Percentiles rank a stretch among this genome's conserved stretches.
phyloP scores from a whole-genome alignment of 2,329 filamentous ascomycete species.

The Mycosphaerella sp. region DNA sequence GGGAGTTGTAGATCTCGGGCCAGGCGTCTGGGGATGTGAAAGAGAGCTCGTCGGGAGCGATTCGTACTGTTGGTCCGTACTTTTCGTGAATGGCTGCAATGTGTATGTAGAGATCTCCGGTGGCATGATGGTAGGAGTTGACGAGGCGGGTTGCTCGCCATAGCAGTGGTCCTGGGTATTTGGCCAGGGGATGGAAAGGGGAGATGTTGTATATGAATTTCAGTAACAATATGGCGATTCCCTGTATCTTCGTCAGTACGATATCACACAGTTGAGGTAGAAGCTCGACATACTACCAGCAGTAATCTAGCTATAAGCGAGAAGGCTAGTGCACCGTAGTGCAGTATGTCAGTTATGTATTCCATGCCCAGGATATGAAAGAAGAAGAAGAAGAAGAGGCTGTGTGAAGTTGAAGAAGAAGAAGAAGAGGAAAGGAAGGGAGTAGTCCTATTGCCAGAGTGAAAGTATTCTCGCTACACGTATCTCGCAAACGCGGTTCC shows the following conservation, averaged over 20 bases:
- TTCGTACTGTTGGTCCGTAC: slow-evolving; percentile 25
- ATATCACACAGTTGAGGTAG: background rate
- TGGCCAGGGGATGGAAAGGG: slow-evolving; percentile 22
- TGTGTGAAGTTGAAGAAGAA: background rate
- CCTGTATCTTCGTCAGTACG: background rate
- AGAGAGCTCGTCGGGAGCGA: slow-evolving; percentile 29
- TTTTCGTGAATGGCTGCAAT: slow-evolving; percentile 25
- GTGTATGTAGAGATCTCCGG: slow-evolving; percentile 20
- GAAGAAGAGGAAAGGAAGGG: no score
- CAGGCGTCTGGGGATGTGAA: slow-evolving; percentile 25
- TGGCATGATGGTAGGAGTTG: slow-evolving; percentile 21
- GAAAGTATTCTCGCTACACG: background rate
- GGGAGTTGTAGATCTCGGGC: slow-evolving; percentile 25
- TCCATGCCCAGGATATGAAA: background rate
- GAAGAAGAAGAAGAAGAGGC: background rate
- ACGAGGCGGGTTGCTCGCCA: slow-evolving; percentile 20
- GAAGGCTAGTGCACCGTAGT: slow-evolving; percentile 1
- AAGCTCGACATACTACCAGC: background rate
- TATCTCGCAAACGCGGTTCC: background rate
- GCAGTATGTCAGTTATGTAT: background rate
- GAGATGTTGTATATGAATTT: slow-evolving; percentile 22
- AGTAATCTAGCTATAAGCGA: slow-evolving; percentile 1
- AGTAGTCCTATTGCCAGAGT: no score
- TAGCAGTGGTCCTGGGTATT: slow-evolving; percentile 21
- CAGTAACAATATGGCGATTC: background rate